Percentiles rank a stretch among this genome's conserved stretches.
phyloP scores from a whole-genome alignment of 345 rosid species.

The Citrus maxima region DNA sequence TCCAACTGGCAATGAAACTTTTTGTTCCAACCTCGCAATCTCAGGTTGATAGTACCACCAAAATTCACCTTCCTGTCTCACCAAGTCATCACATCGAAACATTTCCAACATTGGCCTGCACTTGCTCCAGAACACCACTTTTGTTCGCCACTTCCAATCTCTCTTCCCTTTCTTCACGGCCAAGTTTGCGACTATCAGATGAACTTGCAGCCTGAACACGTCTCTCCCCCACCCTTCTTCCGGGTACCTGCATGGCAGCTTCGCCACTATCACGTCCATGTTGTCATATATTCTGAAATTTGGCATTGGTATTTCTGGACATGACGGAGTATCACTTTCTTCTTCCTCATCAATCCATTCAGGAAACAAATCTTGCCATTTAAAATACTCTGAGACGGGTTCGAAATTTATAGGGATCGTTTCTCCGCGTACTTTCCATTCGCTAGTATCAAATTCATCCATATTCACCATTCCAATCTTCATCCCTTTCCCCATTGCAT shows the following conservation, averaged over 20 bases:
- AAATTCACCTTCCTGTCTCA: constrained; percentile 51
- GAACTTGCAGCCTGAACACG: constrained; percentile 75
- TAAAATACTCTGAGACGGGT: constrained; percentile 51
- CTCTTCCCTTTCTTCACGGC: constrained; percentile 55
- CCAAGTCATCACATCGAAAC: constrained; percentile 80
- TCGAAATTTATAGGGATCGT: constrained; percentile 45
- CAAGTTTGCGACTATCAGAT: constrained; percentile 65
- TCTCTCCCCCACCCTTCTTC: constrained; percentile 87
- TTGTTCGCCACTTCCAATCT: constrained; percentile 57
- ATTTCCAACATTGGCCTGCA: constrained; percentile 91
- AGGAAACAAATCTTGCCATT: constrained; percentile 81
- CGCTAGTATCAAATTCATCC: constrained; percentile 58
- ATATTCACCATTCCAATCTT: constrained; percentile 83
- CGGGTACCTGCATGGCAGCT: constrained; percentile 72
- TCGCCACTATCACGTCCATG: constrained; percentile 74
- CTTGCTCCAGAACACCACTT: constrained; percentile 74
- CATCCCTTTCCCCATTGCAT: constrained; percentile 41
- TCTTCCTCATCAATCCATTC: constrained; percentile 99
- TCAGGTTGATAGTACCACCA: constrained; percentile 85
- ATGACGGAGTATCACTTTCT: constrained; percentile 54
- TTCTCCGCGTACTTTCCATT: constrained; percentile 61
- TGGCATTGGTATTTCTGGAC: constrained; percentile 93
- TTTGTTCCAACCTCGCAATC: constrained; percentile 58
- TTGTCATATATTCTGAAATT: constrained; percentile 36
- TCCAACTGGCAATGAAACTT: constrained; percentile 72